phyloP scores from a whole-genome alignment of 164 flowering plant species.

The Pachysandra terminalis region DNA sequence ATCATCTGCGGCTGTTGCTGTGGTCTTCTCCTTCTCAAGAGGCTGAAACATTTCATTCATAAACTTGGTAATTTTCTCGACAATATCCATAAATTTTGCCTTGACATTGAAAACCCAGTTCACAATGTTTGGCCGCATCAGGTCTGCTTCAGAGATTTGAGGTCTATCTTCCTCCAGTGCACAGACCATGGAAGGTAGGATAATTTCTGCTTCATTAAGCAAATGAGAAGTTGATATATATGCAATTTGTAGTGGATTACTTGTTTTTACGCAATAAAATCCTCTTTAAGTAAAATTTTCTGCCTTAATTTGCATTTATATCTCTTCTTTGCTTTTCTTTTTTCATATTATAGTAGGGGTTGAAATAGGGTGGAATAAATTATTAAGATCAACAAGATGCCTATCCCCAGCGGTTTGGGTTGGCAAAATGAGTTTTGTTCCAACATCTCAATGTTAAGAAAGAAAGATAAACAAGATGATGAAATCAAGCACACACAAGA shows the following conservation, averaged over 20 bases:
- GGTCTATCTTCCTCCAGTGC: conserved; percentile 25
- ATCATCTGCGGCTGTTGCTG: conserved; percentile 13
- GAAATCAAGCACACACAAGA: too few species aligned
- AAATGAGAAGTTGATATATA: not conserved
- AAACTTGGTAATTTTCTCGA: conserved; percentile 33
- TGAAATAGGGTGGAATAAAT: too few species aligned
- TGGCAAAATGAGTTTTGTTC: too few species aligned
- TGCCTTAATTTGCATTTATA: too few species aligned
- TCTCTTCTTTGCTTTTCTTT: too few species aligned
- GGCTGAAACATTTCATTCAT: conserved; percentile 33
- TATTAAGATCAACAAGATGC: too few species aligned
- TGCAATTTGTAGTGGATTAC: not conserved
- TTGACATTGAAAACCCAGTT: conserved; percentile 35
- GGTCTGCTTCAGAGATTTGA: conserved; percentile 15
- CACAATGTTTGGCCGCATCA: conserved; percentile 19
- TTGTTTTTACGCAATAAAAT: too few species aligned
- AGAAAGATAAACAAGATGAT: too few species aligned
- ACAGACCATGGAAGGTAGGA: conserved; percentile 6
- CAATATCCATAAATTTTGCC: conserved; percentile 36
- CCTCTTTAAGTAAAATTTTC: too few species aligned
- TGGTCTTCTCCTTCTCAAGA: conserved; percentile 16
- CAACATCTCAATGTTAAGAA: too few species aligned
- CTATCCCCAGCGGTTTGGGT: too few species aligned
- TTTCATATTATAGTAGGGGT: too few species aligned
- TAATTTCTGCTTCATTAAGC: not conserved